Evolutionary conservation across 2,329 filamentous ascomycete species (phyloP).

Genomic region (Colletotrichum tropicale): DNA sequence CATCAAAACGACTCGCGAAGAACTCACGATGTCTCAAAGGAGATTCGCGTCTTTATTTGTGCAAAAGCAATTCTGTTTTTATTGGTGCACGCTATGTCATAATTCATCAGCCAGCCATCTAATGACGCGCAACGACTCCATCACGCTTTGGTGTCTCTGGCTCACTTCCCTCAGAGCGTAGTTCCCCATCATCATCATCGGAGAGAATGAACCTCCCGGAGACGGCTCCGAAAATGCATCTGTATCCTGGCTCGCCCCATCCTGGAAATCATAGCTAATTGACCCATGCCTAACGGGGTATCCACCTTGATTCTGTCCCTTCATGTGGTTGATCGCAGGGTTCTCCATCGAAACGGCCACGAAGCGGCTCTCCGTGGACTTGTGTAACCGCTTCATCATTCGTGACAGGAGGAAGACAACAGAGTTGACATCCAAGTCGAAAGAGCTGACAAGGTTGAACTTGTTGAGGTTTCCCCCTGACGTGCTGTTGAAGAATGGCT

Average conservation of each 20-base stretch:
- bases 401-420: conserved; percentile 7
- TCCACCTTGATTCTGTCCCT: not conserved
- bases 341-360: not conserved
- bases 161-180: conserved; percentile 1
- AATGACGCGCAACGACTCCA: conserved; percentile 14
- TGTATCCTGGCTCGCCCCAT: not conserved
- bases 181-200: conserved; percentile 1
- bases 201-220: not conserved
- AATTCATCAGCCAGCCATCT: conserved; percentile 15
- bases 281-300: not conserved
- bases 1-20: not conserved
- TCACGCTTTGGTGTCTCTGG: conserved; percentile 7
- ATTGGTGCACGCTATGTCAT: not conserved
- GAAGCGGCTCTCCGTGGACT: conserved; percentile 7
- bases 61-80: not conserved
- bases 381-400: conserved; percentile 14
- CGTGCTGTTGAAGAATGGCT: not conserved
- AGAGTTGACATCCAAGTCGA: conserved; percentile 10
- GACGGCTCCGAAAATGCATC: not conserved
- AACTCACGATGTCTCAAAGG: not conserved
- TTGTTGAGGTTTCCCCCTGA: not conserved
- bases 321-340: not conserved
- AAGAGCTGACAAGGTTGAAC: not conserved
- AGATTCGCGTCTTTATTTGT: not conserved
- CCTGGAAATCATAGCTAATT: conserved; percentile 3